Evolutionary conservation across 1,284 basidiomycete genomes (phyloP), one percentile per base, ranked within the genome.

Genomic region (Anthracocystis walkeri): DNA sequence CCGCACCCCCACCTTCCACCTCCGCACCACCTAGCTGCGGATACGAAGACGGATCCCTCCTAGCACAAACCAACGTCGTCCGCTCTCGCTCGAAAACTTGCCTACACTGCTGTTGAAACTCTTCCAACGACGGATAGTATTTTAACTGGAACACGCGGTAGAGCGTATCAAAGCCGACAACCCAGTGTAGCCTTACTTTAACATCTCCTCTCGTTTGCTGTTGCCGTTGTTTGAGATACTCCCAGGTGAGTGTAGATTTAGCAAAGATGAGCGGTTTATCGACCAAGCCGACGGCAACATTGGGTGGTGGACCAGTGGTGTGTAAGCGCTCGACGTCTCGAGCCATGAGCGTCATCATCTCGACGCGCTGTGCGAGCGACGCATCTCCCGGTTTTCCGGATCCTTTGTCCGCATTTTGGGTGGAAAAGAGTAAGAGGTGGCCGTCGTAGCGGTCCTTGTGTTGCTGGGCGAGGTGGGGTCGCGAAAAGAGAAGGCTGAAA

Each of bases 81-180:
- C 81, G 70, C 71, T 91, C 89, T 16, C 58, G 48, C 0, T 65
- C 58, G 69, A 95, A 89, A 86, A 94, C 92, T 14, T 83, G 85
- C n/a, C 81, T 83, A 23, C 95, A 87, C 8, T 89, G 87, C 5
- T 75, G 69, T 48, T 86, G 78, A 90, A 95, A 93, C 6, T 77
- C 83, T 3, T 84, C 82, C 23, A 87, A 86, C 0, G 79, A 77
- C 10, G 82, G 79, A 80, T 97, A 97, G 85, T 94, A 98, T 41
- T 90, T 89, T 0, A 90, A 89, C 16, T 91, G 89, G 63, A 97
- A 91, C 54, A 97, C 89, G 8, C 96, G 90, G 62, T 91, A 89
- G 31, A 98, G 88, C 1, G 96, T 99, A 82, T 99, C 96, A 58
- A 90, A 90, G 10, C 95, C 95, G 59, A 96, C 87, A 25, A 93